Evolutionary conservation across 2,329 filamentous ascomycete genomes (phyloP).

Genomic region (Arthroderma sp.): DNA sequence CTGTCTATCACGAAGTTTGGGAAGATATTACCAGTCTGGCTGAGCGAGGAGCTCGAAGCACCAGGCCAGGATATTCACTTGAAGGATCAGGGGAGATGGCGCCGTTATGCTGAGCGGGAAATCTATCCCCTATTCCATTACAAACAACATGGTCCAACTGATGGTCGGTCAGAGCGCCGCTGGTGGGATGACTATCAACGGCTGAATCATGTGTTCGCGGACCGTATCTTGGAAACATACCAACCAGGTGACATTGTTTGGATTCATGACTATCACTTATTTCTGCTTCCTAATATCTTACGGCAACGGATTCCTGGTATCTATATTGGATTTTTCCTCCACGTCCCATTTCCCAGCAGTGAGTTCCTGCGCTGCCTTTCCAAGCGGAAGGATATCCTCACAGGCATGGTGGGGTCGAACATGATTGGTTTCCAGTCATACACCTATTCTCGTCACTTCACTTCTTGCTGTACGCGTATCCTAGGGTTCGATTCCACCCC

Average conservation of each 20-base stretch:
- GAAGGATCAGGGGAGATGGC: constrained; percentile 75
- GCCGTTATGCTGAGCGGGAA: constrained; percentile 79
- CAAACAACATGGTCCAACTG: constrained; percentile 81
- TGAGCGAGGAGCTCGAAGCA: constrained; percentile 61
- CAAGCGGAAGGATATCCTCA: constrained; percentile 76
- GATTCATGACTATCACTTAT: constrained; percentile 87
- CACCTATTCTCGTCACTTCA: constrained; percentile 88
- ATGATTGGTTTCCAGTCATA: constrained; percentile 92
- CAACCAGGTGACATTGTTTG: constrained; percentile 85
- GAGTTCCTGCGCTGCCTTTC: constrained; percentile 86
- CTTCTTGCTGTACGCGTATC: constrained; percentile 83
- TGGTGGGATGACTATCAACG: constrained; percentile 89
- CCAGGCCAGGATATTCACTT: constrained; percentile 56
- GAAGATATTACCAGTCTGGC: constrained; percentile 76
- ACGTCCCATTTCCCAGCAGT: constrained; percentile 89
- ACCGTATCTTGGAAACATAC: constrained; percentile 77
- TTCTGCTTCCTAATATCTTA: constrained; percentile 77
- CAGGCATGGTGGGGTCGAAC: constrained; percentile 80
- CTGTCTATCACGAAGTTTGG: constrained; percentile 61
- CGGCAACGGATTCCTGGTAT: constrained; percentile 76
- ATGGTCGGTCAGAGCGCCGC: constrained; percentile 66
- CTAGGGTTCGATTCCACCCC: constrained; percentile 80
- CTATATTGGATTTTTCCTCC: constrained; percentile 89
- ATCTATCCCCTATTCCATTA: constrained; percentile 92
- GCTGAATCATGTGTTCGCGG: constrained; percentile 85